Evolutionary conservation across 2,329 filamentous ascomycete genomes (phyloP), one percentile per base, ranked within the genome.

Genomic region (Cercospora canescens): DNA sequence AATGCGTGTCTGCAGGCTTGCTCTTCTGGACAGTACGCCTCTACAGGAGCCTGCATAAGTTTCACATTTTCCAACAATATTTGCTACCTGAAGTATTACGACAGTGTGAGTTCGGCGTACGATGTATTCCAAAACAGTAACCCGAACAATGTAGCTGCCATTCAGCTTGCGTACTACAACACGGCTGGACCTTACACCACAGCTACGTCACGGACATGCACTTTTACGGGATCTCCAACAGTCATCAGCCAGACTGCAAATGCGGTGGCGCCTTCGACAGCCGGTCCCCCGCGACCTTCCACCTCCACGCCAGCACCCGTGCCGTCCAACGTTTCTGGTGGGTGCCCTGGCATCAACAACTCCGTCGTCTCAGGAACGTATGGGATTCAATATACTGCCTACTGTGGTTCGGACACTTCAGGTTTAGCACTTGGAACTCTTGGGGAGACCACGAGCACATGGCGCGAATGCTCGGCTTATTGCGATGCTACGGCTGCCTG

Each of bases 71-170:
- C 54, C 16, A 28, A 28, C 54, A 34, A 34, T n/a, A 4, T 32
- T n/a, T 56, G 54, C 54, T 56, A 56, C 26, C 54, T 56, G 3
- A 56, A 56, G n/a, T 34, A 56, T 9, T 56, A 56, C 30, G 54
- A 56, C 54, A 45, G 39, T 21, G 39, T 45, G 14, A 45, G 39
- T 16, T 45, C 39, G 12, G 26, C 54, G 5, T 30, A 32, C 30
- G 28, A 30, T 56, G 54, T 30, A 8, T 30, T 56, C 54, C 24
- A 56, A 28, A 26, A 8, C 54, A 34, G 54, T 8, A 34, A 30
- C 30, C 11, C 56, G 24, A 54, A 54, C 50, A 54, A 24, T 7
- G 50, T 54, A 21, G 50, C 50, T 54, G 50, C 21, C 6, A 54
- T 54, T 16, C 50, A 54, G 24, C 50, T 54, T 21, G 26, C 50